Evolutionary conservation across 768 basidiomycete species (phyloP), one percentile per base, ranked within the genome.

Genomic region (Termitomyces sp.): DNA sequence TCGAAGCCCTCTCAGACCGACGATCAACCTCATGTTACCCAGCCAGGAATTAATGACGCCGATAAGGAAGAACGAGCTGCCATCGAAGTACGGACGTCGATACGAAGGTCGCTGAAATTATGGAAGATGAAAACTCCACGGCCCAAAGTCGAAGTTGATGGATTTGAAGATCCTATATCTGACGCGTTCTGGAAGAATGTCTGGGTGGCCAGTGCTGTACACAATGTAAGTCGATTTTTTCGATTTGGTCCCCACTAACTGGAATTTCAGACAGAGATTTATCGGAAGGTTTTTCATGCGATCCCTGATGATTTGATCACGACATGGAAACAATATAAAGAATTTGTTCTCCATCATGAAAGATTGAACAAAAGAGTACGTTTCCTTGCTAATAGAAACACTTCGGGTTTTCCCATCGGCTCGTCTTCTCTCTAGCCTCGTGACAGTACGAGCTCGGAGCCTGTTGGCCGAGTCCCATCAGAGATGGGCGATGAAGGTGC

Each of bases 281-380:
- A 83, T 72, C 87, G 94, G 54, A 95, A 91, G 67, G 94, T 98
- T 3, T 99, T 99, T 76, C 88, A 93, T 64, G 88, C 89, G 35
- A 76, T 95, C 53, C 96, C 97, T 5, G 96, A 98, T 68, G 95
- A 99, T 68, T 76, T 85, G 23, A 83, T 98, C 58, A 88, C 87
- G 1, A 96, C 95, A 0, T 99, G 96, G 96, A 94, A 94, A 65
- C 89, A 93, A 66, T 98, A 83, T 64, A 95, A 87, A 67, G 91
- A 95, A 59, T 98, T 91, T 64, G 73, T 88, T 45, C 70, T 77
- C 5, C 79, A 88, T 65, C 88, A 93, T 45, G 91, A 93, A 59
- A 82, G 89, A 2, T 64, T 91, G 59, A 82, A 79, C 63, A 89
- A 83, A 70, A 80, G 79, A 32, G 91, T 89, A 65, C 59, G 82